A percentile compares a stretch with the other conserved stretches of the same genome.
Evolutionary conservation across 768 basidiomycete genomes (phyloP).

Genomic region (Postia placenta): DNA sequence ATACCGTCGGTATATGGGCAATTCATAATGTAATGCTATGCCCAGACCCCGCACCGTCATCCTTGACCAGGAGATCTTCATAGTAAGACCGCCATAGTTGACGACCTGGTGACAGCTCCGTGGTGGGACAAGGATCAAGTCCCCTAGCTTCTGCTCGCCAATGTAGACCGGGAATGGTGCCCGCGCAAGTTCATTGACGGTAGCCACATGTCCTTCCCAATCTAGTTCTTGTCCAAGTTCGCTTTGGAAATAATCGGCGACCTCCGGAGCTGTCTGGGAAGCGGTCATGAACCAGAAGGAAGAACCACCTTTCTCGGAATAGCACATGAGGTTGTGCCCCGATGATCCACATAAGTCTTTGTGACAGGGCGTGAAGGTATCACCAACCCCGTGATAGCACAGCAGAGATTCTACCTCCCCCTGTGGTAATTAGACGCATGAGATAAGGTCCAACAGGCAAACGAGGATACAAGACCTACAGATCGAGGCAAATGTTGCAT

Average conservation of each 20-base stretch:
- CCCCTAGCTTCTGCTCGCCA: conserved; percentile 67
- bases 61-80: conserved; percentile 84
- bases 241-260: conserved; percentile 50
- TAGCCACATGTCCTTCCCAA: conserved; percentile 63
- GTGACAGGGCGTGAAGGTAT: conserved; percentile 80
- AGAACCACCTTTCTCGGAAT: conserved; percentile 63
- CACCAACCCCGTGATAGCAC: conserved; percentile 80
- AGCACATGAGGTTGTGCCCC: conserved; percentile 85
- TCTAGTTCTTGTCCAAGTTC: conserved; percentile 58
- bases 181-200: conserved; percentile 52
- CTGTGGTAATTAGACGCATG: conserved; percentile 27
- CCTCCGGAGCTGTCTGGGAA: conserved; percentile 46
- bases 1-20: conserved; percentile 77
- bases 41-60: conserved; percentile 65
- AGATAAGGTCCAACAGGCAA: background rate
- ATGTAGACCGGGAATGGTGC: conserved; percentile 70
- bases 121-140: conserved; percentile 76
- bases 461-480: conserved; percentile 30
- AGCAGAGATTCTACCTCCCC: conserved; percentile 69
- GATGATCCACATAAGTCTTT: conserved; percentile 82
- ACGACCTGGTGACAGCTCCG: conserved; percentile 81
- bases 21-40: conserved; percentile 61
- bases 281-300: conserved; percentile 88
- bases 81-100: conserved; percentile 72
- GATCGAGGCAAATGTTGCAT: conserved; percentile 47